These are phyloP conservation scores for Penicillium nucicola DNA, from an alignment of 495 filamentous ascomycete genomes.

Conservation along the genomic window DNA sequence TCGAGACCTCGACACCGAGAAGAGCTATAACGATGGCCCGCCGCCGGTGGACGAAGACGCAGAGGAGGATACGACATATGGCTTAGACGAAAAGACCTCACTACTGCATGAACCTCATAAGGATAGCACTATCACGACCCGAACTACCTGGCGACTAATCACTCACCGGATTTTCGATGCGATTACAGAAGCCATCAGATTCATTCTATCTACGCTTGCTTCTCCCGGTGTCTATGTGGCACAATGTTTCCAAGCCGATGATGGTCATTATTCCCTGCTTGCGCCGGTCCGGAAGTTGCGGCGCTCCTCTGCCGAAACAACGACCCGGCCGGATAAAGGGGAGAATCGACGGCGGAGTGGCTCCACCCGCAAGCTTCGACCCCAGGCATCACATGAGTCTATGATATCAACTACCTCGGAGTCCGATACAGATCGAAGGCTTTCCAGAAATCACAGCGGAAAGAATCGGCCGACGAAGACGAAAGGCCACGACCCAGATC, in stretches of 20 bases:
- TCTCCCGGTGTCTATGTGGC: constrained; percentile 78
- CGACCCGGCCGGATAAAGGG: constrained; percentile 27
- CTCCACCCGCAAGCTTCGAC: constrained; percentile 37
- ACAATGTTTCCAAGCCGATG: constrained; percentile 74
- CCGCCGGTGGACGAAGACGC: constrained; percentile 26
- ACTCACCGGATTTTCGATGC: constrained; percentile 47
- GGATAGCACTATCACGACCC: constrained; percentile 57
- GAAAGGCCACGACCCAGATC: constrained; percentile 41
- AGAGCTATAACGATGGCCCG: constrained; percentile 31
- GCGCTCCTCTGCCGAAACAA: constrained; percentile 29
- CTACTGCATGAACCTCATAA: constrained; percentile 43
- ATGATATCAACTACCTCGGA: constrained; percentile 46
- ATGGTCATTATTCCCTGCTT: constrained; percentile 73
- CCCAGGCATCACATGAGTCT: constrained; percentile 36
- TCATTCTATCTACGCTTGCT: constrained; percentile 72
- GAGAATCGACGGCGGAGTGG: constrained; percentile 28
- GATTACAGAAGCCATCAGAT: constrained; percentile 65
- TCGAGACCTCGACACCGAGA: constrained; percentile 31
- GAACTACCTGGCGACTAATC: constrained; percentile 41
- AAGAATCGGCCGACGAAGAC: constrained; percentile 48
- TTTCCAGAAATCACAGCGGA: constrained; percentile 16
- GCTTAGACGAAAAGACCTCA: constrained; percentile 65
- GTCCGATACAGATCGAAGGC: constrained; percentile 42
- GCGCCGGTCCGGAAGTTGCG: constrained; percentile 58
- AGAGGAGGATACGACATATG: constrained; percentile 27